These are phyloP conservation scores for Amanita molliuscula DNA, from an alignment of 768 basidiomycete genomes.

Conservation along the genomic window DNA sequence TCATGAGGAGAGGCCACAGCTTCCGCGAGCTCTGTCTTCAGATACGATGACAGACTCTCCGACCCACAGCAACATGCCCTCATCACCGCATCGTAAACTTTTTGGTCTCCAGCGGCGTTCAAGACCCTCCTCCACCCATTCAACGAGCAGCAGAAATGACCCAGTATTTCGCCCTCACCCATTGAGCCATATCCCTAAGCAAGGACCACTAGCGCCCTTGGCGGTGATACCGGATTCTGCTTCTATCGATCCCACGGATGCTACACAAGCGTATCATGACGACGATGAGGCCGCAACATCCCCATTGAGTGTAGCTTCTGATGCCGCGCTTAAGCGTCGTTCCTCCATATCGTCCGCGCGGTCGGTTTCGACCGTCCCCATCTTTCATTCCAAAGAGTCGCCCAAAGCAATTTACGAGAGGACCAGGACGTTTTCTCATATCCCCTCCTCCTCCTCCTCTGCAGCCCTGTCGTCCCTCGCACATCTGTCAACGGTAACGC, in stretches of 20 bases:
- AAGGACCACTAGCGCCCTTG: constrained; percentile 48
- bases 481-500: constrained; percentile 39
- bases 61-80: neutral
- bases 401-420: constrained; percentile 25
- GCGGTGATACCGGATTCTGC: constrained; percentile 46
- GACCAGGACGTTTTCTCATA: constrained; percentile 45
- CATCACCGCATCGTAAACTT: constrained; percentile 17
- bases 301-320: constrained; percentile 22
- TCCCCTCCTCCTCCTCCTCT: constrained; percentile 42
- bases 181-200: constrained; percentile 37
- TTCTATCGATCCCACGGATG: constrained; percentile 30
- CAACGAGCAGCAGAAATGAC: constrained; percentile 27
- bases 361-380: constrained; percentile 51
- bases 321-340: constrained; percentile 22
- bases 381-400: constrained; percentile 1
- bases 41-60: constrained; percentile 1
- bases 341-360: constrained; percentile 30
- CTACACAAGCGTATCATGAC: constrained; percentile 14
- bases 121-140: constrained; percentile 58
- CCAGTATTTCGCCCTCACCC: constrained; percentile 57
- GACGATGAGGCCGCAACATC: constrained; percentile 20
- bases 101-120: constrained; percentile 31
- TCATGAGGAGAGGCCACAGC: neutral
- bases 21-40: neutral
- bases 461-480: constrained; percentile 48